Evolutionary conservation across 164 flowering plant species (phyloP), one percentile per base, ranked within the genome.

Genomic region (Platanus orientalis): DNA sequence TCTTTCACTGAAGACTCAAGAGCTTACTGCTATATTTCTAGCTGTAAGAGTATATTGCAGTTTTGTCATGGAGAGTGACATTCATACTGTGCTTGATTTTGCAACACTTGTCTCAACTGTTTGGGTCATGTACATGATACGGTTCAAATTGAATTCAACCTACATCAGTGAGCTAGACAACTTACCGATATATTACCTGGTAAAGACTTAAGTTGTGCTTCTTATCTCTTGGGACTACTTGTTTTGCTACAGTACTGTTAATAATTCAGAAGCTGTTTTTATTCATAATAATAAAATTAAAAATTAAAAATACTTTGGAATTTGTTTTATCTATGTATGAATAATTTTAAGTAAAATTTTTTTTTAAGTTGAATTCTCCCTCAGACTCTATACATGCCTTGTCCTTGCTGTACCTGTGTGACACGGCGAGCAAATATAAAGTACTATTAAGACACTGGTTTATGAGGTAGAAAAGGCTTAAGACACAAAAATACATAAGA

Each of bases 91-190:
- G 14, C 85, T 93, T 19, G 96, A 92, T 73, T 65, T 71, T 36
- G 61, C 71, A 17, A 80, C 87, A 2, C 72, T 89, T 2, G 28
- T 75, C 4, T 55, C 90, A 20, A 90, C 96, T 10, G 48, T 73
- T 9, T 89, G 96, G 96, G 95, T 92, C 48, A 80, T 92, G 14
- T 92, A 82, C 66, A 85, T 87, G 96, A 90, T 90, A 0, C 75
- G 85, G 24, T 75, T 75, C 79, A 90, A 83, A 75, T 70, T 92
- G 76, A 86, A 81, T 65, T 62, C 83, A 1, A 83, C 85, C 59
- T 92, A 92, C 74, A 75, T 74, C 71, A 75, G 81, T 66, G 87
- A 88, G 54, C 78, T 82, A 12, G 98, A 92, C 79, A 84, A 69
- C 74, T 49, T 86, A 48, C 86, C 81, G 9, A 21, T 76, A 24